phyloP scores from a whole-genome alignment of 306 rosid genomes.

The Gleditsia sinensis region DNA sequence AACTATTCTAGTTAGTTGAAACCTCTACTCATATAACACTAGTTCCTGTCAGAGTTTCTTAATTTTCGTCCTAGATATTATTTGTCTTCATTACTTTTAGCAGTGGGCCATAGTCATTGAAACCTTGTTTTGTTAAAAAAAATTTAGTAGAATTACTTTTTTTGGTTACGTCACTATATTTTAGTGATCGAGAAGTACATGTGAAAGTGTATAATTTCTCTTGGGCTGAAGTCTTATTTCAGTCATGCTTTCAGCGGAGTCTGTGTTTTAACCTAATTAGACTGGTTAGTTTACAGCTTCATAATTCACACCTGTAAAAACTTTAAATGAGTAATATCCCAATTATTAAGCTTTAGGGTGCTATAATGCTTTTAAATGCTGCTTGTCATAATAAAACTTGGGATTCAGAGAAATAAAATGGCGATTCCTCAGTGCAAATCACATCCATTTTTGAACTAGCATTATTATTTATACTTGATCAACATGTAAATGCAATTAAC shows the following conservation, averaged over 20 bases:
- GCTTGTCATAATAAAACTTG: no score
- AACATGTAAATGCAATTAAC: slow-evolving; percentile 24
- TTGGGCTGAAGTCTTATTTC: no score
- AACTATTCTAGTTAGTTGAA: not conserved
- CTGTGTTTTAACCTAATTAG: not conserved
- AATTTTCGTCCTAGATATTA: not conserved
- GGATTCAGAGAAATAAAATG: not conserved
- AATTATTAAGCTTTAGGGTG: not conserved
- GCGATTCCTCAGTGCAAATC: slow-evolving; percentile 21
- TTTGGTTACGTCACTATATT: no score
- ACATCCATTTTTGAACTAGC: not conserved
- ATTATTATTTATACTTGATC: slow-evolving; percentile 9
- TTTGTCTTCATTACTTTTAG: not conserved
- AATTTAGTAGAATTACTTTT: no score
- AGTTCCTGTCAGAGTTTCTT: not conserved
- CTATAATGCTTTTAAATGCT: no score
- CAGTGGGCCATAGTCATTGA: not conserved
- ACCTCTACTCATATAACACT: not conserved
- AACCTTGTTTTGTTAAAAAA: no score
- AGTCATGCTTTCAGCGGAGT: no score
- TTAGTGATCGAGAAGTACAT: no score
- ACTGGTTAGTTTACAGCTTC: not conserved
- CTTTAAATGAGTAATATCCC: not conserved
- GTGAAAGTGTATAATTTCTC: not conserved
- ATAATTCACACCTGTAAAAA: not conserved